Evolutionary conservation across 192 early-diverging fungal genomes (phyloP).

Genomic region (Podila horticola): DNA sequence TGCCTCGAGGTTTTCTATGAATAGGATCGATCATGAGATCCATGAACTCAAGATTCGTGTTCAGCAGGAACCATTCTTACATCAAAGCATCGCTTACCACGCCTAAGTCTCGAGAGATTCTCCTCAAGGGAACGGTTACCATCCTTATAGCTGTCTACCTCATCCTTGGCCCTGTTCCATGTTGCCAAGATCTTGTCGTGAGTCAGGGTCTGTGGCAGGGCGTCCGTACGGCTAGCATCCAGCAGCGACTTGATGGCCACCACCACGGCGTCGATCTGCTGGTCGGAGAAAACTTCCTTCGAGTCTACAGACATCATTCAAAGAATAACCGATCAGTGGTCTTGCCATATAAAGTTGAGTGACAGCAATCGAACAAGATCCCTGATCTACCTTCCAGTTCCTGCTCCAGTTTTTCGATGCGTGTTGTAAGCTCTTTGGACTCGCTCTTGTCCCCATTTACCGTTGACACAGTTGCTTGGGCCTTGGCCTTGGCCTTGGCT

Average conservation of each 20-base stretch:
- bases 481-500: neutral
- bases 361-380: too few relatives aligned
- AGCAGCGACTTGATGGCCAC: conserved; percentile 7
- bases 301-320: conserved; percentile 5
- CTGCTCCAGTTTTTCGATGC: conserved; percentile 18
- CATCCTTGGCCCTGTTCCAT: conserved; percentile 23
- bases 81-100: neutral
- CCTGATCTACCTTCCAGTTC: conserved; percentile 16
- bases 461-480: neutral
- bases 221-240: conserved; percentile 6
- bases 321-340: neutral
- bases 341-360: too few relatives aligned
- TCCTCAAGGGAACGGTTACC: conserved; percentile 21
- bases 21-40: neutral
- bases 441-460: conserved; percentile 3
- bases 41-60: neutral
- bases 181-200: conserved; percentile 15
- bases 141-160: conserved; percentile 22
- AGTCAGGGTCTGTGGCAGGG: conserved; percentile 2
- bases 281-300: conserved; percentile 24
- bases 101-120: conserved; percentile 11
- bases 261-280: conserved; percentile 13
- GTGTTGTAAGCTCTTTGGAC: conserved; percentile 5
- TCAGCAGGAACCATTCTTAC: neutral
- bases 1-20: conserved; percentile 21